phyloP scores from a whole-genome alignment of 78 protist species.

The Parvularia atlantis region DNA sequence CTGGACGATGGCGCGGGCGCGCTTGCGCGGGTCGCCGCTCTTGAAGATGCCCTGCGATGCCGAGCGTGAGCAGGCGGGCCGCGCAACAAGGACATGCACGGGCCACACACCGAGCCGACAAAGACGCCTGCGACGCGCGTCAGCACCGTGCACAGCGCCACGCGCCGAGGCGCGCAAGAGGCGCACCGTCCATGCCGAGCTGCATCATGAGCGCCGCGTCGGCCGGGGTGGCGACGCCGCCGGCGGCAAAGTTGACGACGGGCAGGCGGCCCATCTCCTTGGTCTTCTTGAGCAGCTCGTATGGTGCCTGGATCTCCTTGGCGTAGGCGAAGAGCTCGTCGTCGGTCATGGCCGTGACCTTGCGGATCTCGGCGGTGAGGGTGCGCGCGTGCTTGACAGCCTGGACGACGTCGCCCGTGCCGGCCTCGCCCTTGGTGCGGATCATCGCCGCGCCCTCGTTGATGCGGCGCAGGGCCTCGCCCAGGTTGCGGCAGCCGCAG shows the following conservation, averaged over 20 bases:
- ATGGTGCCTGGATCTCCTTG: constrained; percentile 80
- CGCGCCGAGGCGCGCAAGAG: no score
- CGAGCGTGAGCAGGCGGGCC: no score
- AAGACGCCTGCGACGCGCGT: no score
- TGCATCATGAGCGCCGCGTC: constrained; percentile 95
- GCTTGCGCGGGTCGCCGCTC: constrained; percentile 74
- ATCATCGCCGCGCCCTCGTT: constrained; percentile 94
- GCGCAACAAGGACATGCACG: no score
- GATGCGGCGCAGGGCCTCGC: constrained; percentile 87
- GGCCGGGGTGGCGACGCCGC: constrained; percentile 94
- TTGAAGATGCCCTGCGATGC: constrained; percentile 81
- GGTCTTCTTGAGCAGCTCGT: constrained; percentile 58
- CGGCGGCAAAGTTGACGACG: constrained; percentile 94
- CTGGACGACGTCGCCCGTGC: constrained; percentile 90
- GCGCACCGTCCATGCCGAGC: constrained; percentile 89
- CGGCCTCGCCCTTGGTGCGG: constrained; percentile 92
- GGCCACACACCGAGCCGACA: constrained; percentile 55
- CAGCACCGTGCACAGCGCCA: no score
- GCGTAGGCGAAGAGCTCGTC: constrained; percentile 78
- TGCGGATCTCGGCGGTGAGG: constrained; percentile 56
- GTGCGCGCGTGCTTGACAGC: constrained; percentile 88
- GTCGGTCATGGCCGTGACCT: constrained; percentile 62
- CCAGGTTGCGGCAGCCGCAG: constrained; percentile 83
- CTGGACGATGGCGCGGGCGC: constrained; percentile 86
- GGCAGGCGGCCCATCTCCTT: constrained; percentile 79